These are phyloP conservation scores for Cytospora leucostoma DNA, from an alignment of 2,329 filamentous ascomycete genomes.

Conservation along the genomic window DNA sequence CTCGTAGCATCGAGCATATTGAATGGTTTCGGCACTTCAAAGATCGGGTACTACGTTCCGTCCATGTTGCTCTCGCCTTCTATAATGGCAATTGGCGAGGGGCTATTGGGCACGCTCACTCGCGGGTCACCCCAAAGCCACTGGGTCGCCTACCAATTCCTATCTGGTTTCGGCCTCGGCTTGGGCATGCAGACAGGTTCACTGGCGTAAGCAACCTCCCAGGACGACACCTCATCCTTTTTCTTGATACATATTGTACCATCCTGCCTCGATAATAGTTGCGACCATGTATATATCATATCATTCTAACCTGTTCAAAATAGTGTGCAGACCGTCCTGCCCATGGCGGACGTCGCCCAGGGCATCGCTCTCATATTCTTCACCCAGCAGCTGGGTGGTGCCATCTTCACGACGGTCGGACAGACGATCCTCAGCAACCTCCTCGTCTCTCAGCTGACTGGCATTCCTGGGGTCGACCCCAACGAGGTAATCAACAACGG, in stretches of 20 bases:
- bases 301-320: too few species aligned
- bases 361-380: slow-evolving; percentile 60
- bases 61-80: slow-evolving; percentile 55
- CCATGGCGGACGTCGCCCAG: slow-evolving; percentile 53
- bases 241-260: too few species aligned
- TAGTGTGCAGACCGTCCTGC: slow-evolving; percentile 50
- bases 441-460: slow-evolving; percentile 42
- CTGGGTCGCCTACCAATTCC: slow-evolving; percentile 63
- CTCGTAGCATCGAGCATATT: slow-evolving; percentile 54
- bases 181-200: slow-evolving; percentile 59
- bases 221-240: too few species aligned
- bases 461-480: slow-evolving; percentile 47
- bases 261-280: too few species aligned
- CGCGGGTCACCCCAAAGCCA: slow-evolving; percentile 48
- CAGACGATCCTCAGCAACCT: slow-evolving; percentile 55
- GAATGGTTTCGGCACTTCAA: slow-evolving; percentile 51
- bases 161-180: slow-evolving; percentile 61
- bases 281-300: too few species aligned
- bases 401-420: slow-evolving; percentile 59
- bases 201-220: slow-evolving; percentile 46
- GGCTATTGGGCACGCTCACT: slow-evolving; percentile 58
- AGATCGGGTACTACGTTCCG: slow-evolving; percentile 61
- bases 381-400: slow-evolving; percentile 59
- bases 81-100: slow-evolving; percentile 54
- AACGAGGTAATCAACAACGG: slow-evolving; percentile 48